Conservation (phyloP, 2,329 filamentous ascomycete species). For the Neonectria sp. region DNA sequence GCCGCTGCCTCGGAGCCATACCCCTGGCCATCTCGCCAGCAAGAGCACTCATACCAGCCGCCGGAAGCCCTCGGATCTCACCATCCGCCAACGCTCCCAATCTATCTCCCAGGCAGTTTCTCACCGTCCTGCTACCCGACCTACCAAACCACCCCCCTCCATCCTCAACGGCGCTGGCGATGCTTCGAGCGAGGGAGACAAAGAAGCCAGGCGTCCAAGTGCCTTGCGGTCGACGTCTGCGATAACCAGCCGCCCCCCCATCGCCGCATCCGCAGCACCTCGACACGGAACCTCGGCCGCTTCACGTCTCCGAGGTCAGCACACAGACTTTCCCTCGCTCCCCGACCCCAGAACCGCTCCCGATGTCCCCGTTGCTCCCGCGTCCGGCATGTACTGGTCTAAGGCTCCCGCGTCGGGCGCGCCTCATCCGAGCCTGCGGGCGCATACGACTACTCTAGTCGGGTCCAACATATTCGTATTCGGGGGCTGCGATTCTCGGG, state of each 20-base stretch:
- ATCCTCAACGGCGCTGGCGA: slow-evolving; percentile 42
- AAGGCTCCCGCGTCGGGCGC: slow-evolving; percentile 75
- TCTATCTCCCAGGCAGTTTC: slow-evolving; percentile 59
- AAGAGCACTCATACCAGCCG: slow-evolving; percentile 68
- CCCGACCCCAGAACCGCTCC: slow-evolving; percentile 69
- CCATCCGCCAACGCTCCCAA: slow-evolving; percentile 69
- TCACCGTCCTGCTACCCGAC: slow-evolving; percentile 46
- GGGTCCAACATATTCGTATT: slow-evolving; percentile 79
- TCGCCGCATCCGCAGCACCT: slow-evolving; percentile 37
- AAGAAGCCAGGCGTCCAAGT: slow-evolving; percentile 55
- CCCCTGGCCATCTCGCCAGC: slow-evolving; percentile 72
- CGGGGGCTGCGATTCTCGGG: slow-evolving; percentile 76
- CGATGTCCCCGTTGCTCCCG: slow-evolving; percentile 74
- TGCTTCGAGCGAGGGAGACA: slow-evolving; percentile 46
- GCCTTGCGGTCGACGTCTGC: slow-evolving; percentile 69
- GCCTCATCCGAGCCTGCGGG: slow-evolving; percentile 73
- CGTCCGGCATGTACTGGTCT: slow-evolving; percentile 82
- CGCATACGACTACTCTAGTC: slow-evolving; percentile 77
- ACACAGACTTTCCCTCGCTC: slow-evolving; percentile 70
- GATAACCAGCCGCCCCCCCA: slow-evolving; percentile 58
- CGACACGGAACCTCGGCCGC: slow-evolving; percentile 36
- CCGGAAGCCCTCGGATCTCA: slow-evolving; percentile 66
- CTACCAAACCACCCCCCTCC: slow-evolving; percentile 47
- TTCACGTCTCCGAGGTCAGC: slow-evolving; percentile 55
- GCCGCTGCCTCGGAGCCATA: slow-evolving; percentile 70